Conservation (phyloP, 345 rosid species). For the Eucalyptus leucophloia region DNA sequence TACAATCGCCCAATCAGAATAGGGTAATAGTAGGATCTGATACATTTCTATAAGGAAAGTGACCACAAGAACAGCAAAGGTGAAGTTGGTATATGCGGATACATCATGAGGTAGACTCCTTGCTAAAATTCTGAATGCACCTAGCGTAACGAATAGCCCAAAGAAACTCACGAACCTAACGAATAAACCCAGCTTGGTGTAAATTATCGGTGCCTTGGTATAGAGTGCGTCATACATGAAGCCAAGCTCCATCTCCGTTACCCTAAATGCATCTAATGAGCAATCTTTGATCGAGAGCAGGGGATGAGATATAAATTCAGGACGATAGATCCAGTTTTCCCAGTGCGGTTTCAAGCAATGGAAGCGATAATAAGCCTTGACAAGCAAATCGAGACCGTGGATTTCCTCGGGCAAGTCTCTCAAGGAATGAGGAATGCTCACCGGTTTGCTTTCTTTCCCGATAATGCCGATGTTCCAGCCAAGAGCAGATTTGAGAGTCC, state of each 20-base stretch:
- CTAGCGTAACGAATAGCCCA: not conserved
- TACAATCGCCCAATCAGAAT: not conserved
- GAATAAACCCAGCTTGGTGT: not conserved
- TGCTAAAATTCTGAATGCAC: not conserved
- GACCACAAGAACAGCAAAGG: not conserved
- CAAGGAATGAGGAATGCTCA: not conserved
- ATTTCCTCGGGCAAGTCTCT: not conserved
- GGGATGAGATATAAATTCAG: not conserved
- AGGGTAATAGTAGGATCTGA: not conserved
- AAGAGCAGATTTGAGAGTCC: not conserved
- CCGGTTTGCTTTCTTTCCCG: not conserved
- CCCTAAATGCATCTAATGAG: not conserved
- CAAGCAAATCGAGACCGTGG: not conserved
- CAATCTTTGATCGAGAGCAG: not conserved
- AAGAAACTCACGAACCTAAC: not conserved
- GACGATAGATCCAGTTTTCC: not conserved
- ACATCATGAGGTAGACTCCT: not conserved
- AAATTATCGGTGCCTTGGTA: not conserved
- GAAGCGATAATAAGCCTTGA: not conserved
- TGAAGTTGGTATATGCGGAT: not conserved
- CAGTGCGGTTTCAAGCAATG: not conserved
- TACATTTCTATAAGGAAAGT: not conserved
- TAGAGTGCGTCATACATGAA: constrained; percentile 3
- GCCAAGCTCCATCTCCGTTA: not conserved
- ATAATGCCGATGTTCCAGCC: not conserved